Evolutionary conservation across 2,329 filamentous ascomycete genomes (phyloP).

Genomic region (Alternaria panax): DNA sequence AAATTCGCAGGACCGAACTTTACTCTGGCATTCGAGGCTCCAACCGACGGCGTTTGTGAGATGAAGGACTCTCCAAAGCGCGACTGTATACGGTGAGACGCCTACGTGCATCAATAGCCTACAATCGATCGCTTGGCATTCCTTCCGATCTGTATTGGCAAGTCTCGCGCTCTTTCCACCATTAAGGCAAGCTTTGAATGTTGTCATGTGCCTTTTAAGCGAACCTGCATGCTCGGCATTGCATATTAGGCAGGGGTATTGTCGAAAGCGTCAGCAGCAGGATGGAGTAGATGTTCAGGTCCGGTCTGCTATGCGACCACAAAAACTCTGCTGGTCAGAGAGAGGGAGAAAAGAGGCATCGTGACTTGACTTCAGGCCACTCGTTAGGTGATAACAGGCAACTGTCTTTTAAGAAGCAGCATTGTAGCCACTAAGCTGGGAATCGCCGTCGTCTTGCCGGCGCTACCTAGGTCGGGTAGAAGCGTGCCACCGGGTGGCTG

Average conservation of each 20-base stretch:
- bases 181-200: background rate
- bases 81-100: background rate
- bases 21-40: background rate
- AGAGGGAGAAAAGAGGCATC: background rate
- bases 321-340: background rate
- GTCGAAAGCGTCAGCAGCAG: background rate
- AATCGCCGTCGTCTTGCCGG: background rate
- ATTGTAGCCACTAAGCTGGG: background rate
- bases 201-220: conserved; percentile 3
- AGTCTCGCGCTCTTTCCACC: background rate
- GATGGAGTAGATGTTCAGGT: background rate
- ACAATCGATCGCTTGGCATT: background rate
- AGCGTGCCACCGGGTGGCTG: background rate
- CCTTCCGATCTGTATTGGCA: background rate
- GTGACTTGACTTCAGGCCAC: background rate
- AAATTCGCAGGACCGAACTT: background rate
- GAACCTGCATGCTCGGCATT: conserved; percentile 2
- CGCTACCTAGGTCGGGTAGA: conserved; percentile 6
- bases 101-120: background rate
- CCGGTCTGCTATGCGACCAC: background rate
- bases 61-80: background rate
- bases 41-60: background rate
- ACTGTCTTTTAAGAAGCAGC: background rate
- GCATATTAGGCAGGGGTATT: background rate
- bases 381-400: background rate